phyloP scores from a whole-genome alignment of 495 filamentous ascomycete species.

The Aspergillus mulundensis region DNA sequence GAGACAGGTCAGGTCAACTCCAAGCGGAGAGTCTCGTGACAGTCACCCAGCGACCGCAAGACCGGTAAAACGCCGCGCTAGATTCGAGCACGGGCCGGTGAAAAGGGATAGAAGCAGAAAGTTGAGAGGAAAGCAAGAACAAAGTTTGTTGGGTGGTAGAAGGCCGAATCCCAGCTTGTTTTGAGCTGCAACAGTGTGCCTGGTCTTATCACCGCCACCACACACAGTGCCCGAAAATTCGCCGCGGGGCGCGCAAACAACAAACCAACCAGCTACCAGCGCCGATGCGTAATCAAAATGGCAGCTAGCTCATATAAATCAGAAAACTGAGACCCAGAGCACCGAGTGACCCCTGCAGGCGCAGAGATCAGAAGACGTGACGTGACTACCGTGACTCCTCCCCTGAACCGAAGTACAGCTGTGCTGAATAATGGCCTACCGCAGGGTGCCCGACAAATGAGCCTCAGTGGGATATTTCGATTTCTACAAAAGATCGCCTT shows the following conservation, averaged over 20 bases:
- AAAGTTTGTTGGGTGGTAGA: neutral
- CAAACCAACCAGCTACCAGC: neutral
- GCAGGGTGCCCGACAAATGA: neutral
- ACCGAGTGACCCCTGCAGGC: neutral
- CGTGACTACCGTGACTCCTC: neutral
- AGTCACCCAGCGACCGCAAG: slow-evolving; percentile 16
- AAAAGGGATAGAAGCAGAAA: neutral
- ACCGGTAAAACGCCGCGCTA: neutral
- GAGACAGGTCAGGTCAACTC: neutral
- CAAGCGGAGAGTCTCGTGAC: slow-evolving; percentile 19
- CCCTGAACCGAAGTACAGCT: neutral
- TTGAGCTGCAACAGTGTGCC: neutral
- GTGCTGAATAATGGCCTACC: neutral
- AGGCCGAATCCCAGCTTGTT: neutral
- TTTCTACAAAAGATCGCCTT: neutral
- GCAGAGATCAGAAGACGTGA: neutral
- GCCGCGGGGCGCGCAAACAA: slow-evolving; percentile 15
- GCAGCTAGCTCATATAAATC: neutral
- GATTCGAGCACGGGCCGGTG: neutral
- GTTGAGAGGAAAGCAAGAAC: neutral
- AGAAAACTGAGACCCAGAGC: neutral
- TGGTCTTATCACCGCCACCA: slow-evolving; percentile 10
- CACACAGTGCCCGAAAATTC: slow-evolving; percentile 8
- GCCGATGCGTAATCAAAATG: neutral
- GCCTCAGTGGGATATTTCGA: neutral